These are phyloP conservation scores for Fusarium poae DNA, from an alignment of 2,329 filamentous ascomycete species.

Conservation along the genomic window DNA sequence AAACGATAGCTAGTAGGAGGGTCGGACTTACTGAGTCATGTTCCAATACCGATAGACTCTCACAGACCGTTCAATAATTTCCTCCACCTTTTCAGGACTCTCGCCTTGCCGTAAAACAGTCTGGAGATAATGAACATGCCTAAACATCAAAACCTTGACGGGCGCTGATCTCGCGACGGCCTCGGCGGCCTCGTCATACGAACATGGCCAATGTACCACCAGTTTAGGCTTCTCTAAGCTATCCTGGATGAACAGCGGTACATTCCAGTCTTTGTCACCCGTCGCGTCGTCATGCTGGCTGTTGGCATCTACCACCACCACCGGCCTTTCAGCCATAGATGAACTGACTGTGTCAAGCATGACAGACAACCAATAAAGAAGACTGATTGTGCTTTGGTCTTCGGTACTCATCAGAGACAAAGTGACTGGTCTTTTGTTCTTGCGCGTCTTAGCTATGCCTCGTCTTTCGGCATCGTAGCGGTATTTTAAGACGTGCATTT, in stretches of 20 bases:
- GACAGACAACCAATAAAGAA: constrained; percentile 69
- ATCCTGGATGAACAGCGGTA: constrained; percentile 24
- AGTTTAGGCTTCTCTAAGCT: constrained; percentile 19
- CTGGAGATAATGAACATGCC: constrained; percentile 67
- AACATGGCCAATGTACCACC: constrained; percentile 63
- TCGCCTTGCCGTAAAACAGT: constrained; percentile 59
- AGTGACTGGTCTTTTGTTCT: constrained; percentile 7
- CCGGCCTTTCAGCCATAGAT: constrained; percentile 59
- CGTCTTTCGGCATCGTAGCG: constrained; percentile 38
- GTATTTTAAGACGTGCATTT: constrained; percentile 45
- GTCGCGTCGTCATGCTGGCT: constrained; percentile 51
- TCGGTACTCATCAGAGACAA: background rate
- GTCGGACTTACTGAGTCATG: constrained; percentile 54
- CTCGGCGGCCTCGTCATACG: constrained; percentile 62
- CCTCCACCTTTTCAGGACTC: constrained; percentile 57
- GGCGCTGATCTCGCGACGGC: constrained; percentile 65
- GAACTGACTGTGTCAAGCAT: constrained; percentile 71
- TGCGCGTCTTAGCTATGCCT: constrained; percentile 17
- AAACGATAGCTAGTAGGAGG: fast-evolving
- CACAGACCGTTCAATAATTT: constrained; percentile 61
- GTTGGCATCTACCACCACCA: constrained; percentile 55
- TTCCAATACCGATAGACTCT: constrained; percentile 68
- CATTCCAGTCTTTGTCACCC: constrained; percentile 20
- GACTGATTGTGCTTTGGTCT: constrained; percentile 60
- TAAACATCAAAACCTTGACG: constrained; percentile 69